Percentiles rank a stretch among this genome's conserved stretches.
phyloP scores from a whole-genome alignment of 2,329 filamentous ascomycete species.

The Paecilomyces dactylethromorphus region DNA sequence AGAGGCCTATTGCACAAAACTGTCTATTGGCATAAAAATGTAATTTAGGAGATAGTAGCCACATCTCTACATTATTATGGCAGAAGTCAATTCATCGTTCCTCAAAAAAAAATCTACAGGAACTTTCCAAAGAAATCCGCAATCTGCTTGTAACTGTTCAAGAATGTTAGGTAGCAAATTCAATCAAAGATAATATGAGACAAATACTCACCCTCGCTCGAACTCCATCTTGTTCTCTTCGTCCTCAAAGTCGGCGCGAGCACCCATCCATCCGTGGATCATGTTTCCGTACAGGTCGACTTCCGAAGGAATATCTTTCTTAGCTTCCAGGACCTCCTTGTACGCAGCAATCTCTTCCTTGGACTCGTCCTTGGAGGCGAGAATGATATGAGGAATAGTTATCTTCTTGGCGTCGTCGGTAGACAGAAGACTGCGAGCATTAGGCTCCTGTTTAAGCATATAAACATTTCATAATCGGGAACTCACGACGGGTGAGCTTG shows the following conservation, averaged over 20 bases:
- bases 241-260: slow-evolving; percentile 54
- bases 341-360: slow-evolving; percentile 47
- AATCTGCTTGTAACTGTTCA: slow-evolving; percentile 43
- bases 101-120: slow-evolving; percentile 19
- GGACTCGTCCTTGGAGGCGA: slow-evolving; percentile 62
- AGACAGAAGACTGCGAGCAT: slow-evolving; percentile 34
- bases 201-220: slow-evolving; percentile 49
- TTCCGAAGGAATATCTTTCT: slow-evolving; percentile 47
- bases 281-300: slow-evolving; percentile 62
- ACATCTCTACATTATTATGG: background rate
- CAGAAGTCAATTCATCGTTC: background rate
- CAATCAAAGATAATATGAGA: background rate
- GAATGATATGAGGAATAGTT: slow-evolving; percentile 54
- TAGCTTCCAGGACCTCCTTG: slow-evolving; percentile 42
- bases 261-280: slow-evolving; percentile 70
- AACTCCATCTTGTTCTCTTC: slow-evolving; percentile 52
- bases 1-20: background rate
- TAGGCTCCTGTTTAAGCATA: background rate
- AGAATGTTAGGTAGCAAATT: slow-evolving; percentile 1
- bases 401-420: slow-evolving; percentile 54
- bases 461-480: background rate
- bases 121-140: slow-evolving; percentile 54
- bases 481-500: slow-evolving; percentile 31
- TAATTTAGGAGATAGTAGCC: background rate
- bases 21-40: background rate